A percentile compares a stretch with the other conserved stretches of the same genome.
Evolutionary conservation across 768 basidiomycete genomes (phyloP).

Genomic region (Pleurotus tuber-regium): DNA sequence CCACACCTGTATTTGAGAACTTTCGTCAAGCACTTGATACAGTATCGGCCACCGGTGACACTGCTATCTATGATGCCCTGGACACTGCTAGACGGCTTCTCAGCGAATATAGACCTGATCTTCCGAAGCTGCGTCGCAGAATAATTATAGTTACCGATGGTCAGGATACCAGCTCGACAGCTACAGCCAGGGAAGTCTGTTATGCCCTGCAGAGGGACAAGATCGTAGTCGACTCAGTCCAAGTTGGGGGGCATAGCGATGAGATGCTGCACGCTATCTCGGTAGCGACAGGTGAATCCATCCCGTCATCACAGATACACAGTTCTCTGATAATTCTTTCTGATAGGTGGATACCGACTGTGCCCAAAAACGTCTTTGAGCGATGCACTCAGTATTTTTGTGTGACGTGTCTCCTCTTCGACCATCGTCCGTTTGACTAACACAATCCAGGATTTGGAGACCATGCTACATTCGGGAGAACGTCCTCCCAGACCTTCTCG

Average conservation of each 20-base stretch:
- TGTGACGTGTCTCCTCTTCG: slow-evolving; percentile 9
- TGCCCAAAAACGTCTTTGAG: slow-evolving; percentile 23
- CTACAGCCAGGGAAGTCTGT: slow-evolving; percentile 18
- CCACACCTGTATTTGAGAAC: slow-evolving; percentile 25
- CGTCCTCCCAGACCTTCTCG: slow-evolving; percentile 15
- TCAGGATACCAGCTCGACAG: slow-evolving; percentile 22
- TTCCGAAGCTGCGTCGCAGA: slow-evolving; percentile 21
- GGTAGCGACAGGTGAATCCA: slow-evolving; percentile 22
- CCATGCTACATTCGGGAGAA: slow-evolving; percentile 25
- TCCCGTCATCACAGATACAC: neutral
- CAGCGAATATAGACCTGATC: slow-evolving; percentile 19
- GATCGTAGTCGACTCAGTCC: slow-evolving; percentile 26
- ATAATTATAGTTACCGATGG: slow-evolving; percentile 29
- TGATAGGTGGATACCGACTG: slow-evolving; percentile 27
- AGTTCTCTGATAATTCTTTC: neutral
- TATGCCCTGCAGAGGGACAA: slow-evolving; percentile 15
- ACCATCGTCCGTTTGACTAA: neutral
- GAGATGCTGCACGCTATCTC: slow-evolving; percentile 22
- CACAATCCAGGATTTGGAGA: slow-evolving; percentile 25
- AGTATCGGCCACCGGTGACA: slow-evolving; percentile 19
- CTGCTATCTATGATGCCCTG: slow-evolving; percentile 25
- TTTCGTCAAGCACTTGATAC: slow-evolving; percentile 21
- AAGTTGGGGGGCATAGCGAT: slow-evolving; percentile 20
- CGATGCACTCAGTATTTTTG: slow-evolving; percentile 29
- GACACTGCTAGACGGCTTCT: slow-evolving; percentile 21